phyloP scores from a whole-genome alignment of 1,139 yeast species.

The Scheffersomyces stambukii region DNA sequence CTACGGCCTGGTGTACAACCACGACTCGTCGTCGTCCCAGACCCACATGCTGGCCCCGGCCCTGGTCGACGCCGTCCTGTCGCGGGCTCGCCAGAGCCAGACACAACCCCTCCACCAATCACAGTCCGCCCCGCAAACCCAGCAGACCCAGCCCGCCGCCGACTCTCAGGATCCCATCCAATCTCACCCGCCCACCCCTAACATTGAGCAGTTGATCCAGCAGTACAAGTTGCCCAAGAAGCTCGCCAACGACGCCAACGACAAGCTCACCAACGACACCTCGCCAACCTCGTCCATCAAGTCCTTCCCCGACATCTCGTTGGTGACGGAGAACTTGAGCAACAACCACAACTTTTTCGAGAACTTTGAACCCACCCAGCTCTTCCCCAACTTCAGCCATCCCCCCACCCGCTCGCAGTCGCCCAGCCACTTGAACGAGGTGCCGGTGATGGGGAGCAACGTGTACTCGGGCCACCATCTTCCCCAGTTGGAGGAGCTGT shows the following conservation, averaged over 20 bases:
- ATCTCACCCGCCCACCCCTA: conserved; percentile 9
- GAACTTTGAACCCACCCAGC: conserved; percentile 47
- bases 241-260: conserved; percentile 8
- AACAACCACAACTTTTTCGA: conserved; percentile 40
- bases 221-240: conserved; percentile 17
- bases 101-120: conserved; percentile 5
- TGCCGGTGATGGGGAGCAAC: conserved; percentile 12
- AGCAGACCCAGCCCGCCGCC: conserved; percentile 8
- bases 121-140: conserved; percentile 4
- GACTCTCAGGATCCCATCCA: conserved; percentile 2
- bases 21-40: conserved; percentile 1
- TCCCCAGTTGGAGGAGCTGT: conserved; percentile 1
- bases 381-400: conserved; percentile 39
- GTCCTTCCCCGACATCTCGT: conserved; percentile 44
- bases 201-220: conserved; percentile 31
- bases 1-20: conserved; percentile 10
- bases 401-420: conserved; percentile 40
- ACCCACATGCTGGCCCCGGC: too few species aligned
- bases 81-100: conserved; percentile 1
- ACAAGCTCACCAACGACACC: conserved; percentile 17
- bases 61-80: too few species aligned
- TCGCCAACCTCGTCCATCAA: conserved; percentile 38
- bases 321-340: conserved; percentile 44
- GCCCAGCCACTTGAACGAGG: conserved; percentile 14
- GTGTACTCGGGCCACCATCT: too few species aligned